Base-by-base conservation (phyloP, 2,329 filamentous ascomycete species). In the Xylariales sp. region DNA sequence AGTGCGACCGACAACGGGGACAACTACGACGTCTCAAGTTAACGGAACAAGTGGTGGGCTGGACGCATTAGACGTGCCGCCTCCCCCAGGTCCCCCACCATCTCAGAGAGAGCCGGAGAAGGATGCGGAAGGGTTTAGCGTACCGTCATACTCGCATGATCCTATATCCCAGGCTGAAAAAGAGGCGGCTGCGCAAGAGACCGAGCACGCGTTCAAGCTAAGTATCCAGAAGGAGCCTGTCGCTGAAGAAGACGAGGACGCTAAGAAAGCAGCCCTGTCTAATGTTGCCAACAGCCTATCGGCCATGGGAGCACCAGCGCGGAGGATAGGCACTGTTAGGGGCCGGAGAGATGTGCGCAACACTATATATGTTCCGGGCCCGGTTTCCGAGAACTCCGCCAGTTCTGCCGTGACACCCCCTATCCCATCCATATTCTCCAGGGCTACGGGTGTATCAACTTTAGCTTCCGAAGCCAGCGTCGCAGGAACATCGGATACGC, bases 341-440 rank as follows among this genome's bases (percentile, higher is more conserved):
- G 96, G 96, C 59, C 91, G 96, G 68, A 88, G 96, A 77, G 95
- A 98, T 78, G 93, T 97, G 70, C 89, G 95, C 67, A 97, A 97
- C 80, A 97, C 94, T 1, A 90, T 97, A 62, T 95, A 96, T 76
- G 85, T 94, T 70, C 91, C 93, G 9, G 78, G 81, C 3, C 72
- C 73, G 71, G 78, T 78, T 7, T 70, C 76, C 32, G 71, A 78
- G 66, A 72, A 71, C 36, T 71, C 75, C 16, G 18, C 59, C 16
- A 65, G 49, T 32, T 52, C 67, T 57, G 5, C 72, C 78, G 1
- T 76, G 80, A 72, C 76, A 77, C 64, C 75, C 77, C 60, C 78
- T 78, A 16, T 82, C 81, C 32, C 81, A 80, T 73, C 79, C 1
- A 73, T 78, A 45, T 71, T 75, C 69, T 77, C 81, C 63, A 81